These are phyloP conservation scores for Paecilomyces dactylethromorphus DNA, from an alignment of 2,329 filamentous ascomycete species.

Conservation along the genomic window DNA sequence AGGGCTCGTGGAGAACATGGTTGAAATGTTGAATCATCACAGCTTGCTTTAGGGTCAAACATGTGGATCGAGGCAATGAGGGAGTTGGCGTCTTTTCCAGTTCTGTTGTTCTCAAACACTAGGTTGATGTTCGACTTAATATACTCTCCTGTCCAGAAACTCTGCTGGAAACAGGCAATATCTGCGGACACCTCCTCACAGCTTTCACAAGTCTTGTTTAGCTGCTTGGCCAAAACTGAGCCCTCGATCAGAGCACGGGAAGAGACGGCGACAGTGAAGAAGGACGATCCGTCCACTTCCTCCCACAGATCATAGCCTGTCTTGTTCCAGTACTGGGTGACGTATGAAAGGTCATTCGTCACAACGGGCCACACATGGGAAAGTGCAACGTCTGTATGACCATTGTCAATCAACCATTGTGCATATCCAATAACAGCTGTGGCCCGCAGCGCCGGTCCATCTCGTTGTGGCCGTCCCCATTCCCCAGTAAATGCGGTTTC, in stretches of 20 bases:
- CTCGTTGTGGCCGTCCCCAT: conserved; percentile 75
- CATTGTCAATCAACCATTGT: conserved; percentile 63
- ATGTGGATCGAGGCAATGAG: conserved; percentile 46
- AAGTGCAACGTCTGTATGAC: conserved; percentile 45
- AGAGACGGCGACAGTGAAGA: conserved; percentile 67
- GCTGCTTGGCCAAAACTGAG: conserved; percentile 54
- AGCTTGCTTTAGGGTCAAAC: conserved; percentile 27
- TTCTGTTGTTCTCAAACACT: conserved; percentile 53
- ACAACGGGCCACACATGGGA: conserved; percentile 65
- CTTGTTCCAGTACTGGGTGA: conserved; percentile 46
- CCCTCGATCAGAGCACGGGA: conserved; percentile 59
- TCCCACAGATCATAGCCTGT: conserved; percentile 75
- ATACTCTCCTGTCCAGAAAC: conserved; percentile 62
- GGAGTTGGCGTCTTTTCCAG: conserved; percentile 66
- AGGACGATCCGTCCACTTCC: conserved; percentile 68
- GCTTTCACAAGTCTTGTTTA: conserved; percentile 54
- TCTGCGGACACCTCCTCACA: conserved; percentile 63
- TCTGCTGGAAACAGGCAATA: conserved; percentile 66
- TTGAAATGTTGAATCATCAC: conserved; percentile 58
- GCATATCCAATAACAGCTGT: conserved; percentile 67
- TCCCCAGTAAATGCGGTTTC: conserved; percentile 52
- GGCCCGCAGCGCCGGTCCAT: conserved; percentile 71
- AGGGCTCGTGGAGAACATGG: conserved; percentile 64
- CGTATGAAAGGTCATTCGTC: conserved; percentile 68
- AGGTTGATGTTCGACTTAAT: conserved; percentile 60